Conservation (phyloP, 306 rosid species). For the Quercus mongolica region DNA sequence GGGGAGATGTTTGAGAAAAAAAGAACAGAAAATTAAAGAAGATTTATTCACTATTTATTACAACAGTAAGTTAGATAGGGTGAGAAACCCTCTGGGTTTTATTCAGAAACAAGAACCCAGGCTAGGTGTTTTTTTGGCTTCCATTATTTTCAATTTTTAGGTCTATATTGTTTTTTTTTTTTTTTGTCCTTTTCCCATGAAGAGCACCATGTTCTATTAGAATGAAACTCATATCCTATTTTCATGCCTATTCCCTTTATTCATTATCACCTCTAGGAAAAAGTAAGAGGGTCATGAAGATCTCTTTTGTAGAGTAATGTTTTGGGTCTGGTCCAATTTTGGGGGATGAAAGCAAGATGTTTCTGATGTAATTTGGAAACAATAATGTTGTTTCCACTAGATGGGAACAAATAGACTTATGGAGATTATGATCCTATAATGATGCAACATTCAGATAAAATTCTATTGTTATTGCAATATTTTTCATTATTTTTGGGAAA, state of each 20-base stretch:
- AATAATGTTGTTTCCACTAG: constrained; percentile 33
- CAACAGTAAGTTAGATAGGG: constrained; percentile 22
- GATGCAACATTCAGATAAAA: constrained; percentile 20
- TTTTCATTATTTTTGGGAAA: not conserved
- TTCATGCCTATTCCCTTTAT: constrained; percentile 31
- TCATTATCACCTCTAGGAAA: constrained; percentile 21
- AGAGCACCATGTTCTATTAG: constrained; percentile 34
- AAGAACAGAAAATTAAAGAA: constrained; percentile 4
- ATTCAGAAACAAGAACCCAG: constrained; percentile 26
- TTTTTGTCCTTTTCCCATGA: constrained; percentile 17
- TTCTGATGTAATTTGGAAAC: constrained; percentile 37
- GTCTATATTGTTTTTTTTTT: constrained; percentile 33
- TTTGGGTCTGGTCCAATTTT: constrained; percentile 36
- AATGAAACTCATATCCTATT: constrained; percentile 32
- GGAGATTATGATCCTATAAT: constrained; percentile 38
- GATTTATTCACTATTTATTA: constrained; percentile 38
- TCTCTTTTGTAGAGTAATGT: not conserved
- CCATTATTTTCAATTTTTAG: constrained; percentile 49
- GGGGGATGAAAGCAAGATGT: constrained; percentile 44
- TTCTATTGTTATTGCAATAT: not conserved
- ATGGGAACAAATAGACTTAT: constrained; percentile 21
- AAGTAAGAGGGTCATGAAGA: not conserved
- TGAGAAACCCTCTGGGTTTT: constrained; percentile 35
- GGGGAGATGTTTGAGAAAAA: constrained; percentile 9
- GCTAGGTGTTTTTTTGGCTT: constrained; percentile 34